Percentiles rank a stretch among this genome's conserved stretches.
Conservation (phyloP, 139 green algal genomes). For the Gonium pectorale region DNA sequence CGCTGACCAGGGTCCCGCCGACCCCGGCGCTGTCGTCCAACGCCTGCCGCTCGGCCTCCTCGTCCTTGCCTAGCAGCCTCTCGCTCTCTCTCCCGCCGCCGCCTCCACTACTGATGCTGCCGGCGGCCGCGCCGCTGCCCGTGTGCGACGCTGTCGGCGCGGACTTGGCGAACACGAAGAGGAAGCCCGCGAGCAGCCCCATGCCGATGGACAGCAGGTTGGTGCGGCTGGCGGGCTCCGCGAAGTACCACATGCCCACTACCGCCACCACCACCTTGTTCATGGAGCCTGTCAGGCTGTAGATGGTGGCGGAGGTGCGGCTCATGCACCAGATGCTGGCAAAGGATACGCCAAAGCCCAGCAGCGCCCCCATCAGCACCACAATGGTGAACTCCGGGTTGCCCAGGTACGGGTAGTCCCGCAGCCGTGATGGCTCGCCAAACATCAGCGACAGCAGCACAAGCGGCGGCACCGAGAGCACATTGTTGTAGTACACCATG, state of each 20-base stretch:
- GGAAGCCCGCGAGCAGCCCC: slow-evolving; percentile 53
- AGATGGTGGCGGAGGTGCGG: slow-evolving; percentile 60
- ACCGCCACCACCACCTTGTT: slow-evolving; percentile 62
- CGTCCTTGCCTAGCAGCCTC: too few relatives aligned
- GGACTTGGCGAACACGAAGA: slow-evolving; percentile 62
- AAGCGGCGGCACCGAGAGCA: slow-evolving; percentile 88
- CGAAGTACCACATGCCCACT: slow-evolving; percentile 52
- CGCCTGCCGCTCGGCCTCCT: too few relatives aligned
- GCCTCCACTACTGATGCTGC: background rate
- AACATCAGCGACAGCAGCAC: slow-evolving; percentile 72
- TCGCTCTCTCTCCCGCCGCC: too few relatives aligned
- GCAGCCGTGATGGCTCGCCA: slow-evolving; percentile 65
- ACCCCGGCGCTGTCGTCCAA: too few relatives aligned
- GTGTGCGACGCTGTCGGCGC: background rate
- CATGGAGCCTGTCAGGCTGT: slow-evolving; percentile 54
- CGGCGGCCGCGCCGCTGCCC: background rate
- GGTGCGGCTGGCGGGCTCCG: slow-evolving; percentile 27
- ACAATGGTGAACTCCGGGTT: slow-evolving; percentile 48
- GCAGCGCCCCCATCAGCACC: slow-evolving; percentile 48
- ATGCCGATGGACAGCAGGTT: slow-evolving; percentile 54
- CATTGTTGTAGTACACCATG: slow-evolving; percentile 92
- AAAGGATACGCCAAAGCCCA: slow-evolving; percentile 62
- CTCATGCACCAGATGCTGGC: slow-evolving; percentile 65
- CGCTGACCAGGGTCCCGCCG: too few relatives aligned
- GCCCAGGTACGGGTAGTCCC: slow-evolving; percentile 8